Evolutionary conservation across 2,329 filamentous ascomycete genomes (phyloP), one percentile per base, ranked within the genome.

Genomic region (Paracorniculantispora psalliotae): DNA sequence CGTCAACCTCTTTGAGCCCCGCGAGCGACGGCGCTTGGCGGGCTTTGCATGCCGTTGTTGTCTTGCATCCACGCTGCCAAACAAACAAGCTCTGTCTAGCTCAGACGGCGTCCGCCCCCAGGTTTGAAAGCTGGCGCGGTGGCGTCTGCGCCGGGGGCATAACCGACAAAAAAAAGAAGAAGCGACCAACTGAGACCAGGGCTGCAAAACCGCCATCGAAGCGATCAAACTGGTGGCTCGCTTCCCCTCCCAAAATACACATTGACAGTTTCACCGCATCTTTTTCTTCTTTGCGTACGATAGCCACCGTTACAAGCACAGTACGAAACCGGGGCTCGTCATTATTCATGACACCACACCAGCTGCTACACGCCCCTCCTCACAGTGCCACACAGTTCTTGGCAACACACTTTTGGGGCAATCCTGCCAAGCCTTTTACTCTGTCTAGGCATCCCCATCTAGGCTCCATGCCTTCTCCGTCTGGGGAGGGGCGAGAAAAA

Each of bases 361-460:
- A 3, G 8, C 39, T 19, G 15, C n/a, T 23, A 6, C 17, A 9
- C 19, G n/a, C n/a, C 13, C 4, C 10, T n/a, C n/a, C n/a, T n/a
- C 54, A 49, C 54, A 51, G 55, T 57, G 55, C 47, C 47, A 51
- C 44, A 50, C 26, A 7, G 35, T 26, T 43, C 47, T 57, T 26
- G 46, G 25, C 44, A n/a, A 6, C 21, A 50, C 26, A 26, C 37
- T 19, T 43, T 57, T 44, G 37, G 46, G 54, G 54, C 44, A 21
- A 49, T 30, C 33, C 23, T 26, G 55, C 55, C 55, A 51, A 57
- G 55, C 30, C 55, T 33, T 21, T 9, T 17, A 37, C 51, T 8
- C 23, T 26, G 21, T 30, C 44, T 21, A 39, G 44, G 35, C 46
- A 19, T 49, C 54, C 26, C 54, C 54, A 43, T 57, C 35, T 25